These are phyloP conservation scores for Wickerhamiella vanderwaltii DNA, from an alignment of 805 yeast genomes.

Conservation along the genomic window DNA sequence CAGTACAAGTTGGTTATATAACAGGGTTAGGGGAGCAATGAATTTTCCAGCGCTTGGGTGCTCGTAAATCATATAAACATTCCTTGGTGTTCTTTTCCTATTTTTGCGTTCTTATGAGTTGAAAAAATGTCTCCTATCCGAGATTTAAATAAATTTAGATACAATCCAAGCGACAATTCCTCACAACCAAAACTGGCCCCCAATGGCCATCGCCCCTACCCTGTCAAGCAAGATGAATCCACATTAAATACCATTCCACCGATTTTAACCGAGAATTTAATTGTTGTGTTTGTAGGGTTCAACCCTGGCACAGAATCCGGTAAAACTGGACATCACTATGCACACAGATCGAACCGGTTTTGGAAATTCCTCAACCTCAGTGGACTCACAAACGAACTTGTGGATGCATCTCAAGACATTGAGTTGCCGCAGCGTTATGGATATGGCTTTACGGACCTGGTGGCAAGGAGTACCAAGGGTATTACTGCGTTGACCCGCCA, in stretches of 20 bases:
- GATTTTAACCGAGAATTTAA: constrained; percentile 25
- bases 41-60: too few species aligned
- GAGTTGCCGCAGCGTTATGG: constrained; percentile 32
- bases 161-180: too few species aligned
- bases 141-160: too few species aligned
- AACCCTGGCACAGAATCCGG: constrained; percentile 62
- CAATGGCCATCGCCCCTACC: too few species aligned
- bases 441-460: constrained; percentile 64
- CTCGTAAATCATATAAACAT: too few species aligned
- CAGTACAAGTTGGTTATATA: constrained; percentile 8
- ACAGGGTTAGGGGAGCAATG: constrained; percentile 10
- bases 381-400: constrained; percentile 30
- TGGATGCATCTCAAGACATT: constrained; percentile 32
- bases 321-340: constrained; percentile 52
- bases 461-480: constrained; percentile 47
- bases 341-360: constrained; percentile 55
- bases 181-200: too few species aligned
- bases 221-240: too few species aligned
- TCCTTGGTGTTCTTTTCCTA: too few species aligned
- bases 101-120: too few species aligned
- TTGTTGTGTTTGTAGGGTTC: constrained; percentile 52
- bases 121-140: too few species aligned
- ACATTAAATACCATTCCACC: too few species aligned
- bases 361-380: constrained; percentile 53
- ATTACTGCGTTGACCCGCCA: constrained; percentile 39